A percentile compares a stretch with the other conserved stretches of the same genome.
Evolutionary conservation across 2,329 filamentous ascomycete genomes (phyloP).

Genomic region (Tolypocladium guangdongense): DNA sequence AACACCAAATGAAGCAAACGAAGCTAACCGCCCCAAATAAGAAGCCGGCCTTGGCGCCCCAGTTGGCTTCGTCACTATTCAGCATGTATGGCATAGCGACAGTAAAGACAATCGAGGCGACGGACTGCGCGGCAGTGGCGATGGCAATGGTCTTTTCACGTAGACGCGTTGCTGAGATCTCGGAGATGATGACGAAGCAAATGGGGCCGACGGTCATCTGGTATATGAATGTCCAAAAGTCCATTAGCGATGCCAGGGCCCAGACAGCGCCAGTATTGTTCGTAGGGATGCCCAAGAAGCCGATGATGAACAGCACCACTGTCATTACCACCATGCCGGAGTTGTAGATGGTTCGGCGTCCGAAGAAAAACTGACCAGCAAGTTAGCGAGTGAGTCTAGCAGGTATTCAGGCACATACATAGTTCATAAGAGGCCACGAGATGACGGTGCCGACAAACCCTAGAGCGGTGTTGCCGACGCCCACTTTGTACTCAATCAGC

Average conservation of each 20-base stretch:
- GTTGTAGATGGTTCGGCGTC: conserved; percentile 29
- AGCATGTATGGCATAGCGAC: conserved; percentile 21
- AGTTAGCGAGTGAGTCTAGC: neutral
- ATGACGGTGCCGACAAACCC: conserved; percentile 29
- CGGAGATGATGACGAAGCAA: conserved; percentile 28
- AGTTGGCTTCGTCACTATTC: conserved; percentile 18
- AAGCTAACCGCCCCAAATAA: conserved; percentile 16
- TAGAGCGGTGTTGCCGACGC: conserved; percentile 26
- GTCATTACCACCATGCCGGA: conserved; percentile 16
- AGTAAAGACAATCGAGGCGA: conserved; percentile 13
- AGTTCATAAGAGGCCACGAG: conserved; percentile 29
- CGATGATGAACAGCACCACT: conserved; percentile 28
- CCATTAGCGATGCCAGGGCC: conserved; percentile 25
- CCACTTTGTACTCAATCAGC: conserved; percentile 5
- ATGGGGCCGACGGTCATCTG: conserved; percentile 30
- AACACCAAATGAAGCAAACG: conserved; percentile 14
- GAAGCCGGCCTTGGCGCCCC: conserved; percentile 20
- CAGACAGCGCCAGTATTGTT: conserved; percentile 20
- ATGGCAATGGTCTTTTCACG: conserved; percentile 20
- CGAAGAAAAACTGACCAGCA: conserved; percentile 13
- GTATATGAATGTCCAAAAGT: conserved; percentile 31
- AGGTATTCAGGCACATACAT: conserved; percentile 1
- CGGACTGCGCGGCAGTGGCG: conserved; percentile 14
- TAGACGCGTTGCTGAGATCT: conserved; percentile 24
- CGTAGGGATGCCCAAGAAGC: conserved; percentile 24